Conservation (phyloP, 2,329 filamentous ascomycete species). For the Botrytis galanthina region DNA sequence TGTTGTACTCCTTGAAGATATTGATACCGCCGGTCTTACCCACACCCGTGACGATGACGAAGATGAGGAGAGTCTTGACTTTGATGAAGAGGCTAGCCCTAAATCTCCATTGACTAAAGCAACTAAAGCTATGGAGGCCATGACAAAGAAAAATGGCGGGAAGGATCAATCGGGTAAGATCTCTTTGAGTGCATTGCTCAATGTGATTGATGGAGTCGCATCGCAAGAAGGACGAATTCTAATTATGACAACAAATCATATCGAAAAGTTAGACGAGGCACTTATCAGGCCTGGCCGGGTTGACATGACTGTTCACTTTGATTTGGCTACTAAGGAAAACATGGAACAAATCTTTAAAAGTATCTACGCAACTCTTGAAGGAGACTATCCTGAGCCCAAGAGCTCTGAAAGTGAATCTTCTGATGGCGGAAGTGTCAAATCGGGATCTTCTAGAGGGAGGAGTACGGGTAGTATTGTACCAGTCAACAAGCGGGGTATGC, state of each 20-base stretch:
- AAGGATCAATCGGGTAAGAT: conserved; percentile 37
- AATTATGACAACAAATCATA: conserved; percentile 70
- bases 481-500: neutral
- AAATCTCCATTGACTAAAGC: neutral
- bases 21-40: conserved; percentile 70
- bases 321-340: conserved; percentile 33
- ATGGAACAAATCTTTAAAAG: conserved; percentile 35
- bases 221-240: conserved; percentile 65
- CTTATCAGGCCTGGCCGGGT: conserved; percentile 62
- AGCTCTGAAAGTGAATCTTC: neutral
- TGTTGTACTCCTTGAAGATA: conserved; percentile 73
- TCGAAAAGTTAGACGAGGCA: conserved; percentile 59
- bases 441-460: conserved; percentile 50
- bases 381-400: conserved; percentile 26
- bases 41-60: conserved; percentile 41
- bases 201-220: conserved; percentile 67
- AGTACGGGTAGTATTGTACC: conserved; percentile 33
- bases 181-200: conserved; percentile 63
- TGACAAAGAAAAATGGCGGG: conserved; percentile 43
- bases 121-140: neutral
- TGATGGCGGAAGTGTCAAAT: conserved; percentile 33
- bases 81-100: conserved; percentile 5
- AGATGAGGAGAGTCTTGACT: conserved; percentile 19
- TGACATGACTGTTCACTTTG: conserved; percentile 58
- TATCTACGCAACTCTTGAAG: conserved; percentile 42